Evolutionary conservation across 495 filamentous ascomycete species (phyloP), one percentile per base, ranked within the genome.

Genomic region (Neurospora africana): DNA sequence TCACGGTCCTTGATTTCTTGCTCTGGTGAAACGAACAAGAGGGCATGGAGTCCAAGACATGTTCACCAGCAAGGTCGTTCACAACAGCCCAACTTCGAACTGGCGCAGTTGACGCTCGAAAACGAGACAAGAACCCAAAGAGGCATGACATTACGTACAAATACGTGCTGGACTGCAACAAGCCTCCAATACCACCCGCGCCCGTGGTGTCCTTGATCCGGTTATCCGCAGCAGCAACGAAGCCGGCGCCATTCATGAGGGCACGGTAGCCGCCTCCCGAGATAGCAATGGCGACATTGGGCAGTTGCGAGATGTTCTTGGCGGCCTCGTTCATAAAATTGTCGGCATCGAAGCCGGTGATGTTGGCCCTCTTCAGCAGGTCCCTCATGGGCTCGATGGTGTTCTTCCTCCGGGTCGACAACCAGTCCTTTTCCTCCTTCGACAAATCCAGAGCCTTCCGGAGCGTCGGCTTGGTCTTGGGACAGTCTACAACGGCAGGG

Each of bases 101-200:
- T 21, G 43, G 47, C 23, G 11, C 5, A 61, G 13, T 13, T 15
- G 53, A 30, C 53, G 30, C 13, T 61, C 53, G 53, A 27, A 33
- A 15, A 33, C 23, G 6, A 33, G 27, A 61, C 23, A 30, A 61
- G 53, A 61, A 61, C 33, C 53, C 53, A 15, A 30, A 30, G 11
- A 30, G 30, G 0, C 5, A 58, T 17, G 15, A 30, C 15, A 17
- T 61, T 61, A 61, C 74, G 10, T 71, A 76, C 19, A 98, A 73
- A 79, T 98, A 98, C 0, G 93, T 98, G 4, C 91, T 81, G 1
- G 91, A 85, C 83, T 98, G 95, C 41, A 98, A 83, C 70, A 98
- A 80, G 19, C 94, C 94, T 71, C 95, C 94, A 58, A 98, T 83
- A 61, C 92, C 90, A 1, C 94, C 94, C 3, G 79, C 73, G 5